Evolutionary conservation across 768 basidiomycete genomes (phyloP).

Genomic region (Strobilomyces confusus): DNA sequence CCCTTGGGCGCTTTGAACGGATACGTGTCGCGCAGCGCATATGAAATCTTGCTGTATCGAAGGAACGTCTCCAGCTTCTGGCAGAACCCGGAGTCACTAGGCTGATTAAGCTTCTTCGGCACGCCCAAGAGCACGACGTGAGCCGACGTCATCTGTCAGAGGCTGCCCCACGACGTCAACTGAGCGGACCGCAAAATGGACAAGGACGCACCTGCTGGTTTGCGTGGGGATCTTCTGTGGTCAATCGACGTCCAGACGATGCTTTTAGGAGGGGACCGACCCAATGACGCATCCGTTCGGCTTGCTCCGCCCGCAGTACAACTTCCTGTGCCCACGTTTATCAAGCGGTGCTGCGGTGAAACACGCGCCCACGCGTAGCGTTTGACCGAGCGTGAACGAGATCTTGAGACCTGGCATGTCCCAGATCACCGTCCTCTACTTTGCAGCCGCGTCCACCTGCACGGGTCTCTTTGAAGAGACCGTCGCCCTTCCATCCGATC

Average conservation of each 20-base stretch:
- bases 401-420: no score
- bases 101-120: slow-evolving; percentile 16
- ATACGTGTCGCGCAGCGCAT: slow-evolving; percentile 24
- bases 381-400: no score
- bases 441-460: slow-evolving; percentile 65
- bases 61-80: slow-evolving; percentile 34
- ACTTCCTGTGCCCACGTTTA: no score
- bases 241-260: background rate
- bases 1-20: slow-evolving; percentile 31
- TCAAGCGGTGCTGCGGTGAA: no score
- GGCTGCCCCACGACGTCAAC: background rate
- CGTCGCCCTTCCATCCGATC: slow-evolving; percentile 40
- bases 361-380: no score
- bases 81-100: slow-evolving; percentile 31
- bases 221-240: background rate
- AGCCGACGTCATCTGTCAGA: slow-evolving; percentile 10
- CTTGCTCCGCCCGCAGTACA: background rate
- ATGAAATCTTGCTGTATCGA: slow-evolving; percentile 22
- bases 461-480: slow-evolving; percentile 54
- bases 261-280: background rate
- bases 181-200: background rate
- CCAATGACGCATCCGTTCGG: background rate
- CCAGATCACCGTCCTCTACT: slow-evolving; percentile 46
- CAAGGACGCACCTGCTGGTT: background rate
- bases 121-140: slow-evolving; percentile 28